A percentile compares a stretch with the other conserved stretches of the same genome.
Conservation (phyloP, 768 basidiomycete species). For the Hygrophorus pudorinus region DNA sequence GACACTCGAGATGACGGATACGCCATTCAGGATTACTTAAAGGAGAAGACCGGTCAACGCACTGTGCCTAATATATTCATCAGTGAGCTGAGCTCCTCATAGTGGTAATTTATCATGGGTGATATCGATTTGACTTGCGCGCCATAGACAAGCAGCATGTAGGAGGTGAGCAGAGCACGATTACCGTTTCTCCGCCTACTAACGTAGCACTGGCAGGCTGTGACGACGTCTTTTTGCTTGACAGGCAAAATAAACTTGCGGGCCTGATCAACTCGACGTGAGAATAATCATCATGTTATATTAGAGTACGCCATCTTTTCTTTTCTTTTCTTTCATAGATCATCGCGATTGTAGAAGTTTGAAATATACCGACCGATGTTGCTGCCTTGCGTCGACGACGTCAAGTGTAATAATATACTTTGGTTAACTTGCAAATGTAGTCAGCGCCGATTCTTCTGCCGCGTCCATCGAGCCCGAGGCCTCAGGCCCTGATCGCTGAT, state of each 20-base stretch:
- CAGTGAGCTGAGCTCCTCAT: slow-evolving; percentile 30
- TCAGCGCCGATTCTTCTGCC: too few species aligned
- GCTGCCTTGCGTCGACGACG: too few species aligned
- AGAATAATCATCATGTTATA: too few species aligned
- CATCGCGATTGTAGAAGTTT: slow-evolving; percentile 9
- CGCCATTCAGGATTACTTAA: slow-evolving; percentile 59
- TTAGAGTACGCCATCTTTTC: too few species aligned
- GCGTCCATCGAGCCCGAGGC: too few species aligned
- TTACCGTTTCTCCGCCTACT: background rate
- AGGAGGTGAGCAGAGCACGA: background rate
- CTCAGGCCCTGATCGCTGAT: too few species aligned
- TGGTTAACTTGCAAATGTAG: too few species aligned
- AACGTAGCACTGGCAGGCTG: background rate
- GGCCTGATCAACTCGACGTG: background rate
- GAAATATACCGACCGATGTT: slow-evolving; percentile 17
- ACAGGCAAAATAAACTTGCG: slow-evolving; percentile 3
- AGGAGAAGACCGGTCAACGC: slow-evolving; percentile 50
- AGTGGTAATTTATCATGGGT: too few species aligned
- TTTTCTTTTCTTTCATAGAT: too few species aligned
- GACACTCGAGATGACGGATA: slow-evolving; percentile 47
- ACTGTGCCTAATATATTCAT: slow-evolving; percentile 77
- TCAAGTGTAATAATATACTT: too few species aligned
- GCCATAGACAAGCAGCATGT: slow-evolving; percentile 5
- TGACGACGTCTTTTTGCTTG: slow-evolving; percentile 1
- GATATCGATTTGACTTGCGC: background rate